Evolutionary conservation across 352 stramenopile species (phyloP).

Genomic region (Phytophthora pini): DNA sequence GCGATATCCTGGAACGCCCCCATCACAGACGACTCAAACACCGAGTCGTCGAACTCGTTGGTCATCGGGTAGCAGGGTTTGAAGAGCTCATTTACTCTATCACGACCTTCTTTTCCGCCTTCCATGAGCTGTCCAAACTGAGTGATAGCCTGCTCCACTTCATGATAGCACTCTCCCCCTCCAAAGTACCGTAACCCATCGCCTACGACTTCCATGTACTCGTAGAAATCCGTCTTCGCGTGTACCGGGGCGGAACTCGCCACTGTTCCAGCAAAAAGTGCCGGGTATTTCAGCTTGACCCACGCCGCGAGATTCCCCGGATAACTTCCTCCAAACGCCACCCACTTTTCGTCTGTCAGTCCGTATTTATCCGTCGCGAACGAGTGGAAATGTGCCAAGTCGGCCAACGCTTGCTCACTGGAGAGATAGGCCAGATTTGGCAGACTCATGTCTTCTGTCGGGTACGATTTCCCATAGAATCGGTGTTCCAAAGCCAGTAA

Average conservation of each 20-base stretch:
- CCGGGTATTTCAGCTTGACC: slow-evolving; percentile 93
- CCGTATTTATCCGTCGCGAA: slow-evolving; percentile 78
- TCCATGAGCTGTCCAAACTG: slow-evolving; percentile 66
- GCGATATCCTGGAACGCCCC: slow-evolving; percentile 79
- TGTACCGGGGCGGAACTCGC: slow-evolving; percentile 92
- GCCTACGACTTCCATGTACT: slow-evolving; percentile 91
- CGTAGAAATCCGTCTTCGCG: slow-evolving; percentile 79
- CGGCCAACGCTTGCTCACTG: slow-evolving; percentile 88
- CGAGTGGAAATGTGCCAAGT: slow-evolving; percentile 91
- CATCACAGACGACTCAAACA: slow-evolving; percentile 82
- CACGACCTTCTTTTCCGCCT: slow-evolving; percentile 47
- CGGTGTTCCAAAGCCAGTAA: slow-evolving; percentile 94
- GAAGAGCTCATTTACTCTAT: slow-evolving; percentile 59
- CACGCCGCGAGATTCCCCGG: slow-evolving; percentile 94
- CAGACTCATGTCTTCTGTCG: slow-evolving; percentile 78
- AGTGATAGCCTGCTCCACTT: slow-evolving; percentile 66
- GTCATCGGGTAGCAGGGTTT: slow-evolving; percentile 74
- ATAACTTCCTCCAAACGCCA: slow-evolving; percentile 96
- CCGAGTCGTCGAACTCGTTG: slow-evolving; percentile 83
- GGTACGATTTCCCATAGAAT: slow-evolving; percentile 96
- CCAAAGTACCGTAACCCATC: slow-evolving; percentile 84
- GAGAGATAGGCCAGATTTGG: slow-evolving; percentile 91
- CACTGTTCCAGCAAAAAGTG: slow-evolving; percentile 92
- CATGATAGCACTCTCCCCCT: slow-evolving; percentile 80
- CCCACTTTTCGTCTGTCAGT: slow-evolving; percentile 76